Evolutionary conservation across 345 rosid genomes (phyloP).

Genomic region (Ricinus communis): DNA sequence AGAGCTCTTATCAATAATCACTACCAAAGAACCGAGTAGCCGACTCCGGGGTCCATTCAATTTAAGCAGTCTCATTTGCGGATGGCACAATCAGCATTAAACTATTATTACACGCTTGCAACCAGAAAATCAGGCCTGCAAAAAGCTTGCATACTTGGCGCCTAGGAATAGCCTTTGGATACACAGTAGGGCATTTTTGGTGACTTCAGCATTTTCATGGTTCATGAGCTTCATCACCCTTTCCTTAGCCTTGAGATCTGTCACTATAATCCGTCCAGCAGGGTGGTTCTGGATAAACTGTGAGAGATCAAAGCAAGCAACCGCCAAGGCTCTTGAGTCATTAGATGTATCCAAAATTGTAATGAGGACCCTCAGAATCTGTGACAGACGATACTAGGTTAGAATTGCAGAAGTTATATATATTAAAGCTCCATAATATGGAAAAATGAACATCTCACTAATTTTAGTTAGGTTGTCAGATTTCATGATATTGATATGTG

Average conservation of each 20-base stretch:
- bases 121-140: conserved; percentile 62
- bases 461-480: background rate
- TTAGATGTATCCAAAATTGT: conserved; percentile 85
- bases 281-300: conserved; percentile 94
- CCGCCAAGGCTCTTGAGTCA: conserved; percentile 85
- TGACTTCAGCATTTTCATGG: conserved; percentile 79
- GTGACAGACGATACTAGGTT: conserved; percentile 19
- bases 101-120: conserved; percentile 1
- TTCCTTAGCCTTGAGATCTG: conserved; percentile 92
- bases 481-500: background rate
- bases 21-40: background rate
- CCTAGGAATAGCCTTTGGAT: conserved; percentile 89
- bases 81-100: background rate
- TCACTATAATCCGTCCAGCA: conserved; percentile 78
- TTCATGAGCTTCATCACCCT: conserved; percentile 85
- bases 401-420: background rate
- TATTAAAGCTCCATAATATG: background rate
- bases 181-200: conserved; percentile 73
- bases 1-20: background rate
- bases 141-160: conserved; percentile 93
- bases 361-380: conserved; percentile 90
- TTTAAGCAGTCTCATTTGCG: background rate
- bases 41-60: conserved; percentile 2
- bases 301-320: conserved; percentile 91
- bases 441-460: background rate